Evolutionary conservation across 1,284 basidiomycete genomes (phyloP), one percentile per base, ranked within the genome.

Genomic region (Takashimella koratensis): DNA sequence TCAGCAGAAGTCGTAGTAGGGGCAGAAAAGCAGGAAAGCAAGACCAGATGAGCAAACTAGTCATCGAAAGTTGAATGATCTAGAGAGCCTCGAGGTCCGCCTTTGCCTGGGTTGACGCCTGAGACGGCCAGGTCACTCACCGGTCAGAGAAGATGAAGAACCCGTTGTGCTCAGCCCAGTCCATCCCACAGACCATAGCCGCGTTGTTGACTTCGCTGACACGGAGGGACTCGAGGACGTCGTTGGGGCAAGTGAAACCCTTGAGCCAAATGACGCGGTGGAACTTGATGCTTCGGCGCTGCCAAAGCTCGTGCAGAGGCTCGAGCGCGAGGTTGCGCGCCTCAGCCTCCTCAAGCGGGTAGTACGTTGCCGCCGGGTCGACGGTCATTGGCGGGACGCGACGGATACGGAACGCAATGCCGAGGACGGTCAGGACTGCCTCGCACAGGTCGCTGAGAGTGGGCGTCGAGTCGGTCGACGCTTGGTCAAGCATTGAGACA

Each of bases 161-260:
- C 0, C 91, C 91, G 63, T 92, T 90, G 70, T 92, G 88, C 74
- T 97, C 92, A 22, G 91, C 92, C 93, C 93, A 97, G 71, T 97
- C 93, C 93, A 96, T 96, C 22, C 92, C 91, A 71, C 93, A 96
- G 2, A 95, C 90, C 90, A 97, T 91, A 1, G 90, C 89, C 0
- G 93, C 93, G 63, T 90, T 84, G 71, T 96, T 97, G 39, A 82
- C 81, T 62, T 88, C 81, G 70, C 87, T 90, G 55, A 96, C 86
- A 59, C 91, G 86, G 68, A 96, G 84, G 19, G 88, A 94, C 76
- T 97, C 93, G 51, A 97, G 79, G 45, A 97, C 91, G 73, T 97
- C 93, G 67, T 90, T 94, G 1, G 93, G 93, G 69, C 93, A 97
- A 0, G 93, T 96, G 74, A 97, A 97, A 0, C 93, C 93, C 70